A percentile compares a stretch with the other conserved stretches of the same genome.
These are phyloP conservation scores for Pouteria glomerata DNA, from an alignment of 148 eudicot species.

Conservation along the genomic window DNA sequence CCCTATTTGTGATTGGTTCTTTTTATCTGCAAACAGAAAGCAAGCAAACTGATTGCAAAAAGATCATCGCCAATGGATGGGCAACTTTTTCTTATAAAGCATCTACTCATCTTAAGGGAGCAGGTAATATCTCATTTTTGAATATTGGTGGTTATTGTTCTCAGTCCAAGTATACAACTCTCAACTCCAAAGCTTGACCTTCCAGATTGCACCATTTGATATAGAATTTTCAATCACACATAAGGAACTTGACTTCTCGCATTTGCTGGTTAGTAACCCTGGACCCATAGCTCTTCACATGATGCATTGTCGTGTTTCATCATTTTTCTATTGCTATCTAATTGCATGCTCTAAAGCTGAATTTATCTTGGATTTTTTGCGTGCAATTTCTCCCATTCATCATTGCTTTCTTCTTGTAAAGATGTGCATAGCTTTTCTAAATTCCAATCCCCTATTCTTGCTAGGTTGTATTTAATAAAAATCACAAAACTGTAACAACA, in stretches of 20 bases:
- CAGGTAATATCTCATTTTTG: conserved; percentile 45
- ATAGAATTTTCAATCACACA: conserved; percentile 96
- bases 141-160: background rate
- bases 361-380: background rate
- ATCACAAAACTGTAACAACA: background rate
- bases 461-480: background rate
- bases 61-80: conserved; percentile 87
- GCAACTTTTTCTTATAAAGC: conserved; percentile 87
- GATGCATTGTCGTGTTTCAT: conserved; percentile 2
- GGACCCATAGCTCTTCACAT: conserved; percentile 1
- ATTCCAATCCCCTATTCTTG: background rate
- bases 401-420: no score
- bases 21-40: conserved; percentile 57
- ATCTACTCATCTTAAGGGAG: conserved; percentile 93
- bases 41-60: conserved; percentile 76
- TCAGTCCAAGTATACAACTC: conserved; percentile 1
- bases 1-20: conserved; percentile 5
- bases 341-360: conserved; percentile 1
- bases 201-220: conserved; percentile 98
- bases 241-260: conserved; percentile 98
- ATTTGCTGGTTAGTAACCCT: conserved; percentile 72
- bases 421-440: background rate
- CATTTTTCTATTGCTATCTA: background rate
- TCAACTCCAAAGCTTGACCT: conserved; percentile 27
- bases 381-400: background rate